Evolutionary conservation across 78 protist genomes (phyloP), one percentile per base, ranked within the genome.

Genomic region (Creolimax fragrantissima): DNA sequence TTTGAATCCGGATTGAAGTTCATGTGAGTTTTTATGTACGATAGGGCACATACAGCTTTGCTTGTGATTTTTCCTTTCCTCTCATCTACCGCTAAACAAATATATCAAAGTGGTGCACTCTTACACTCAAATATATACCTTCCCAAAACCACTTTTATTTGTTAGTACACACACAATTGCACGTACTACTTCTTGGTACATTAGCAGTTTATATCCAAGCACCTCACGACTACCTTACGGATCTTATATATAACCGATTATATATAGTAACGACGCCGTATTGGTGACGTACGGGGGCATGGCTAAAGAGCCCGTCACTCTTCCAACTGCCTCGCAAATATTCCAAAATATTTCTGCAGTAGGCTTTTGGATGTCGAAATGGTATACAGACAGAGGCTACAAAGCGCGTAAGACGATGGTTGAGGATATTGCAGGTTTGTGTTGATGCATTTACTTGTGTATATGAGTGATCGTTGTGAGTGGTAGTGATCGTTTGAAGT

Each of bases 201-300:
- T 32, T 17, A 11, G 17, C 17, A 58, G 74, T 58, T 11, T 11
- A 32, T 17, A 58, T 32, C 11, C 74, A 58, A 11, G 74, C 74
- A 58, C 39, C 17, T 11, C 74, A 58, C 74, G 74, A 58, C 74
- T n/a, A n/a, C n/a, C n/a, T n/a, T n/a, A n/a, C n/a, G n/a, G n/a
- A n/a, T n/a, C n/a, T n/a, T n/a, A 83, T 41, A 83, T 41, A 83
- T 41, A 83, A 6, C 6, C 7, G 35, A 32, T 35, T 24, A 5
- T 24, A 83, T 24, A 83, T 41, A 83, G 86, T 41, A 3, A 91
- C 5, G 43, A 88, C 42, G 97, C 96, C 39, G 67, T 85, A 41
- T 3, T 96, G 84, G 98, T 96, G 58, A 97, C 98, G 58, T 97
- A 97, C 83, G 98, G 98, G 3, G 96, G 95, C 74, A 94, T 96